Evolutionary conservation across 768 basidiomycete species (phyloP).

Genomic region (Dioszegia aurantiaca): DNA sequence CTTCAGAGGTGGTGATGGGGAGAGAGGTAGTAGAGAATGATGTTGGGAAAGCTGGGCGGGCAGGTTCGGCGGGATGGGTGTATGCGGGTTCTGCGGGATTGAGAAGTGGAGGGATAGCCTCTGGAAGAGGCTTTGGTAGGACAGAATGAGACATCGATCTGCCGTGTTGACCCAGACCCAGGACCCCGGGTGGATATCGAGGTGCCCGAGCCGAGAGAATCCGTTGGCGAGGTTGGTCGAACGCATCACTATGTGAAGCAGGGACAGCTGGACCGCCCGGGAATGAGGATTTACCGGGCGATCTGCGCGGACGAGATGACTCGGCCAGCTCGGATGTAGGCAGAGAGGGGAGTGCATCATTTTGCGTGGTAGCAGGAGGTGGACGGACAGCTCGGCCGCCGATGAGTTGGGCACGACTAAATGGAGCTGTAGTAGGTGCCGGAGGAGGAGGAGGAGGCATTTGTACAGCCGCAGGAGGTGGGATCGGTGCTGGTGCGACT

Average conservation of each 20-base stretch:
- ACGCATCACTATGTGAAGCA: too few species aligned
- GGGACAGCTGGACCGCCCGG: constrained; percentile 7
- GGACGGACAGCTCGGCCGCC: constrained; percentile 5
- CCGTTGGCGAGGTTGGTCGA: constrained; percentile 1
- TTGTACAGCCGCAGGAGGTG: not conserved
- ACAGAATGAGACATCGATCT: constrained; percentile 35
- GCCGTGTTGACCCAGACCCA: not conserved
- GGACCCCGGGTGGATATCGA: constrained; percentile 10
- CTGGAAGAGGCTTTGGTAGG: constrained; percentile 13
- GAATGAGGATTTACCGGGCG: constrained; percentile 1
- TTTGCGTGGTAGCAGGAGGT: not conserved
- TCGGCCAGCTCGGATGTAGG: not conserved
- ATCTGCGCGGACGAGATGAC: not conserved
- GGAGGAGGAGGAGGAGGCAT: constrained; percentile 3
- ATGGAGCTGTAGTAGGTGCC: not conserved
- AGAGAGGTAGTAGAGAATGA: constrained; percentile 23
- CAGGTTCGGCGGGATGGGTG: constrained; percentile 13
- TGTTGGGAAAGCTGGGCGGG: constrained; percentile 16
- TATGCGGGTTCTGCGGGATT: not conserved
- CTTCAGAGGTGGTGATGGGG: constrained; percentile 1
- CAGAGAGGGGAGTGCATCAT: not conserved
- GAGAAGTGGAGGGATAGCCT: not conserved
- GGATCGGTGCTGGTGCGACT: not conserved
- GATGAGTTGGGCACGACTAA: not conserved
- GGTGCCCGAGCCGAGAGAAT: constrained; percentile 9